Conservation (phyloP, 305 asterid species). For the Rubia occidens region DNA sequence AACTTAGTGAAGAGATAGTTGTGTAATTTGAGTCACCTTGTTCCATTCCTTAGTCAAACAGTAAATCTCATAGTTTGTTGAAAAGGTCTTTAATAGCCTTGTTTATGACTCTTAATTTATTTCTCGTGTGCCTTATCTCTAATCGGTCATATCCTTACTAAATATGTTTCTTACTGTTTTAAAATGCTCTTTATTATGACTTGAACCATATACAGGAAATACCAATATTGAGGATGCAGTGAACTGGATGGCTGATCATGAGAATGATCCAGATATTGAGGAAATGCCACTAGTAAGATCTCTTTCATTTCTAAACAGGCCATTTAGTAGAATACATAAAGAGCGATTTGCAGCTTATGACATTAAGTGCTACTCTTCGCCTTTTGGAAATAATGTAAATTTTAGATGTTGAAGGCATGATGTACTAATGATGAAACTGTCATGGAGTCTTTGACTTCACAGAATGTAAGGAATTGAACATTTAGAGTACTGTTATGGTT, state of each 20-base stretch:
- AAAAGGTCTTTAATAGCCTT: background rate
- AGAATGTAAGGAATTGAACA: background rate
- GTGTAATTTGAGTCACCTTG: background rate
- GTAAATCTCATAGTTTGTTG: background rate
- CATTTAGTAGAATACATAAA: background rate
- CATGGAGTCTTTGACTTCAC: background rate
- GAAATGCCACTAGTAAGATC: conserved; percentile 69
- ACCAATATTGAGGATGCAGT: conserved; percentile 72
- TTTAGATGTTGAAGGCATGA: background rate
- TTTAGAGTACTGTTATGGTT: background rate
- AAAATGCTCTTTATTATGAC: background rate
- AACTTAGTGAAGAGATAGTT: background rate
- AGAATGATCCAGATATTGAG: conserved; percentile 80
- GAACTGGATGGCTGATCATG: conserved; percentile 93
- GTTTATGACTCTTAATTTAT: background rate
- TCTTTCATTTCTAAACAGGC: background rate
- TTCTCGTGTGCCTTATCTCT: background rate
- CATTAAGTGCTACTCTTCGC: background rate
- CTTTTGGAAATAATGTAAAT: background rate
- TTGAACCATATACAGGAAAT: conserved; percentile 47
- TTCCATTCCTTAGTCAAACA: background rate
- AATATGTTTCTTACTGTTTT: background rate
- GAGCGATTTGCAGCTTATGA: background rate
- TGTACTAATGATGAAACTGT: background rate
- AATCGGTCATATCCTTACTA: background rate